Base-by-base conservation (phyloP, 768 basidiomycete genomes). In the Erythrobasidium yunnanense region DNA sequence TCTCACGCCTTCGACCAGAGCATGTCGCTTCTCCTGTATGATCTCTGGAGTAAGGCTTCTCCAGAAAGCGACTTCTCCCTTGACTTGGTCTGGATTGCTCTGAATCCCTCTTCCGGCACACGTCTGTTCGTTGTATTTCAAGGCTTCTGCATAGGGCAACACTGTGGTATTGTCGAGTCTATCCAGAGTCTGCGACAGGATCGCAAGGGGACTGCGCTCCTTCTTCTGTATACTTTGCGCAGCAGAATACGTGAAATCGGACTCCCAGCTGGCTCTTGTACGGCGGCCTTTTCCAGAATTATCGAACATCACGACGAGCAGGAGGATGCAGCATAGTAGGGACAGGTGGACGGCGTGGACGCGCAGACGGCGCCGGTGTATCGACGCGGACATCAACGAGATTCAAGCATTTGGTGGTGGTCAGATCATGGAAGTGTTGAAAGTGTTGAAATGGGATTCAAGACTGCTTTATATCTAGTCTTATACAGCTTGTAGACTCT, bases 11-110 rank as follows among this genome's bases (percentile, higher is more conserved):
- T 51, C 18, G 47, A 63, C 34, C 6, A 63, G 18, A 32, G 49
- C 33, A 20, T 32, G 22, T 38, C 49, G 15, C 30, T 63, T 63
- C 46, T 27, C 29, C 18, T 8, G 5, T n/a, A 63, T 11, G 6
- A 23, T 25, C 13, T 63, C 60, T 15, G 4, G 5, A 2, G 22
- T 51, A 1, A 63, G 42, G 46, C 49, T 38, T n/a, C 60, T n/a
- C 60, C 60, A 63, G 38, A 63, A 63, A 1, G 22, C 33, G 4
- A 6, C 2, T 33, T 63, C 47, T 6, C 60, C 60, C n/a, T 45
- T 47, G 60, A 63, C 33, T 38, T 63, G 60, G 46, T 63, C 60
- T 32, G 47, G 45, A 25, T 63, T 63, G 46, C 27, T 30, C 49
- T 63, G 60, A 2, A 35, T 38, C n/a, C 42, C 23, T 51, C 60